Evolutionary conservation across 768 basidiomycete genomes (phyloP).

Genomic region (Leccinum boreale): DNA sequence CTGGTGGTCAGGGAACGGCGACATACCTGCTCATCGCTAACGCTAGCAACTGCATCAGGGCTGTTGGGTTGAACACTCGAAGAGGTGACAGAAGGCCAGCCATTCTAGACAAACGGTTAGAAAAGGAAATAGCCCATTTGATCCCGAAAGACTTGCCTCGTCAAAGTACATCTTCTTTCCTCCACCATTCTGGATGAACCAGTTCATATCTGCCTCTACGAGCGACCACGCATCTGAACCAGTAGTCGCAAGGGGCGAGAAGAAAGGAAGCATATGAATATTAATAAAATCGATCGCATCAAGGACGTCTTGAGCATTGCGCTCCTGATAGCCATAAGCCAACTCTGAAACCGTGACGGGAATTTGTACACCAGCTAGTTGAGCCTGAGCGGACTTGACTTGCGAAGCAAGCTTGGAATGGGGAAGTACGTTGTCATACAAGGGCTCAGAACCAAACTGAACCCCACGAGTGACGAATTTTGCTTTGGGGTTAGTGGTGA

Average conservation of each 20-base stretch:
- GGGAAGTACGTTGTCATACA: conserved; percentile 55
- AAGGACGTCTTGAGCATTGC: conserved; percentile 50
- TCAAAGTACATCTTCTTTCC: conserved; percentile 76
- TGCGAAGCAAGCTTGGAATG: conserved; percentile 48
- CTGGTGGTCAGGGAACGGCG: background rate
- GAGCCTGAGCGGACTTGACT: conserved; percentile 47
- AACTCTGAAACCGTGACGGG: conserved; percentile 69
- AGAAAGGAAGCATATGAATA: conserved; percentile 72
- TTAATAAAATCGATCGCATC: conserved; percentile 62
- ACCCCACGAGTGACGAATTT: conserved; percentile 62
- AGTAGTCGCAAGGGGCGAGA: conserved; percentile 34
- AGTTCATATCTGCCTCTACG: conserved; percentile 56
- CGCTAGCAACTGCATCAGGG: conserved; percentile 53
- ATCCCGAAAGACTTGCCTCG: conserved; percentile 42
- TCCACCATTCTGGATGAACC: conserved; percentile 60
- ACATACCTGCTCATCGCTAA: conserved; percentile 59
- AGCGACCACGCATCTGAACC: conserved; percentile 63
- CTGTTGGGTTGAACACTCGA: conserved; percentile 64
- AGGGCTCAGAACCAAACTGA: conserved; percentile 71
- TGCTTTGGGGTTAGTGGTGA: conserved; percentile 59
- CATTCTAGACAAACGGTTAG: conserved; percentile 46
- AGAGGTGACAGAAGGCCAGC: conserved; percentile 71
- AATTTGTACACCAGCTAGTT: conserved; percentile 51
- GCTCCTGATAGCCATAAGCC: conserved; percentile 56
- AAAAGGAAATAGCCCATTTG: background rate